Evolutionary conservation across 495 filamentous ascomycete genomes (phyloP), one percentile per base, ranked within the genome.

Genomic region (Aspergillus bridgeri): DNA sequence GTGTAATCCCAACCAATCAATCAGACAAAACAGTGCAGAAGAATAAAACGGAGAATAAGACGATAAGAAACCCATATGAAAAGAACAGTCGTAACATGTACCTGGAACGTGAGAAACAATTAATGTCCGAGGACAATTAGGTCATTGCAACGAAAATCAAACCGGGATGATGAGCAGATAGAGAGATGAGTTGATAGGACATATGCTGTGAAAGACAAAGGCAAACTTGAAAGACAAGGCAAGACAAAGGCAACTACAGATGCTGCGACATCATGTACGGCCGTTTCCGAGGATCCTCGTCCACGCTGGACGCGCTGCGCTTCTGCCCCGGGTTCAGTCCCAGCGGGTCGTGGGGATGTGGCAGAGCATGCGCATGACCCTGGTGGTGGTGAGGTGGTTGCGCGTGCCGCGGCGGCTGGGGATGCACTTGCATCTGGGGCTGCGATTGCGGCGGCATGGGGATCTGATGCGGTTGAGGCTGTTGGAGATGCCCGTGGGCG

Each of bases 281-380:
- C 21, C 70, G 68, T 51, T 74, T 74, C 33, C 66, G 69, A 1
- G 69, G 56, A 8, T 74, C 71, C 0, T 75, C 67, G 18, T 75
- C 70, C 9, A 61, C 33, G 1, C 38, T 54, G 24, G 64, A 56
- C 2, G 63, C 59, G 2, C 64, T 45, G 18, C 66, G 71, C 47
- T 74, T 73, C 27, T 67, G 62, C 20, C 56, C 51, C 19, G 58
- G 60, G 23, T 71, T 70, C 49, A 66, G 18, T 22, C 64, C 59
- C 46, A 63, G 51, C 0, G 57, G 51, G 6, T 68, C 42, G 25
- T 64, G 61, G 15, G 53, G 46, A 25, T 57, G 54, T n/a, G 42
- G 18, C 5, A 50, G 54, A 2, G 46, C 38, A 9, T 60, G 61
- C 15, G 53, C 33, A 5, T 60, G 59, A 42, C 54, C 13, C n/a